These are phyloP conservation scores for Oryza punctata DNA, from an alignment of 176 grass and related monocot species.

Conservation along the genomic window DNA sequence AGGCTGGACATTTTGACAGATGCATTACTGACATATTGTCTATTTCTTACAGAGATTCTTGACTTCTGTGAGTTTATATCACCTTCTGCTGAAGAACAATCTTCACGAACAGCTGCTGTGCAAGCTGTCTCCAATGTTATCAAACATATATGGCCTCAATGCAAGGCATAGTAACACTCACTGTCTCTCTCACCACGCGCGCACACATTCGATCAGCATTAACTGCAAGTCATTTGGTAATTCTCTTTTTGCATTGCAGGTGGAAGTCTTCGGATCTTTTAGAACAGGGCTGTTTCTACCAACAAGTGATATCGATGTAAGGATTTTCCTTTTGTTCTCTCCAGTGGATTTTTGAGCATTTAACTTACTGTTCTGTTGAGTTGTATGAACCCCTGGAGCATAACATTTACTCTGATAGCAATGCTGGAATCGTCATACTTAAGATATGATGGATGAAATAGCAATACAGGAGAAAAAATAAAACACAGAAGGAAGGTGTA, in stretches of 20 bases:
- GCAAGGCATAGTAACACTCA: slow-evolving; percentile 47
- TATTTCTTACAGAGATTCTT: slow-evolving; percentile 80
- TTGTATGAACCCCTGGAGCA: slow-evolving; percentile 4
- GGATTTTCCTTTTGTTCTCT: slow-evolving; percentile 31
- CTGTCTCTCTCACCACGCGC: background rate
- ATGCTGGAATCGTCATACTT: background rate
- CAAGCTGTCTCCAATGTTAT: slow-evolving; percentile 74
- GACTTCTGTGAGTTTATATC: slow-evolving; percentile 89
- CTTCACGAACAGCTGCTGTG: slow-evolving; percentile 77
- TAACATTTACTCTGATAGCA: slow-evolving; percentile 22
- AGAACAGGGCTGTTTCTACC: slow-evolving; percentile 94
- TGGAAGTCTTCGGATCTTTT: slow-evolving; percentile 97
- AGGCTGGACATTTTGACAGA: slow-evolving; percentile 18
- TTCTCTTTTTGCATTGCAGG: slow-evolving; percentile 56
- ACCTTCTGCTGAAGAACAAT: slow-evolving; percentile 86
- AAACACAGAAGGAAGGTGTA: background rate
- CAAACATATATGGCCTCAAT: slow-evolving; percentile 92
- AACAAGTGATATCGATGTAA: slow-evolving; percentile 91
- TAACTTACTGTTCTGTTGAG: slow-evolving; percentile 5
- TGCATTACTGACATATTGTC: slow-evolving; percentile 31
- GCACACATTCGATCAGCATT: background rate
- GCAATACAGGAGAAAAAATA: background rate
- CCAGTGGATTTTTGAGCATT: slow-evolving; percentile 15
- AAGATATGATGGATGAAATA: background rate
- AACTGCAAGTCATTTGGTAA: slow-evolving; percentile 29